Evolutionary conservation across 2,329 filamentous ascomycete genomes (phyloP).

Genomic region (Kalaharituber pfeilii): DNA sequence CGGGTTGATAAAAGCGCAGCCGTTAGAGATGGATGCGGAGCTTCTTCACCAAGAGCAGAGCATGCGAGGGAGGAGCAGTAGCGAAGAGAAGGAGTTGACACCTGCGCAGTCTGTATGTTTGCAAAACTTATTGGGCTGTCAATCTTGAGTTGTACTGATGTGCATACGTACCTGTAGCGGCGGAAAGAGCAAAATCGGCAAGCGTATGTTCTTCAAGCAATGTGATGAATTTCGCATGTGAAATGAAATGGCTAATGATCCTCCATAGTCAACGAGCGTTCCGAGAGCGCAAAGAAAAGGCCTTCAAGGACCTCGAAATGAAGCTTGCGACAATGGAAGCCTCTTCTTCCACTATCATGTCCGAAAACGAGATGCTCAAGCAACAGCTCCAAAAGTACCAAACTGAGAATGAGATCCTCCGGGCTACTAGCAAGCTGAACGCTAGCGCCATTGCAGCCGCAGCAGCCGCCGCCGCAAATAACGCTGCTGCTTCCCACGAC

Average conservation of each 20-base stretch:
- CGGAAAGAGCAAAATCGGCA: constrained; percentile 56
- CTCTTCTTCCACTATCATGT: constrained; percentile 50
- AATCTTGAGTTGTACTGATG: constrained; percentile 6
- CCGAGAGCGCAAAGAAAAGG: constrained; percentile 84
- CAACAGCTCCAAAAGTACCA: constrained; percentile 65
- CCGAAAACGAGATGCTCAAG: constrained; percentile 76
- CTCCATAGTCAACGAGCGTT: constrained; percentile 69
- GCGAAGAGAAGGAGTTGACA: constrained; percentile 39
- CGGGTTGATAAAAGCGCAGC: neutral
- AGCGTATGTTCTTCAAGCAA: constrained; percentile 36
- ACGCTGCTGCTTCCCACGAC: constrained; percentile 29
- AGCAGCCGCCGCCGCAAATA: constrained; percentile 31
- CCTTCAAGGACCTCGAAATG: constrained; percentile 80
- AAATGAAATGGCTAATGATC: neutral
- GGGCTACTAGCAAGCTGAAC: constrained; percentile 44
- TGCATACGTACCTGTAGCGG: constrained; percentile 35
- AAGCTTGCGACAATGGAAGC: constrained; percentile 65
- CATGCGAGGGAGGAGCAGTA: constrained; percentile 27
- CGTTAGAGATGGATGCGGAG: neutral
- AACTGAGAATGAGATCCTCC: constrained; percentile 84
- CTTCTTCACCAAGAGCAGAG: neutral
- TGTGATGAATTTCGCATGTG: too few relatives aligned
- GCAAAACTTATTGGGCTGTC: constrained; percentile 7
- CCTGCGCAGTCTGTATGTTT: constrained; percentile 33
- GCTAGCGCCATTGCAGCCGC: constrained; percentile 27